Evolutionary conservation across 306 rosid species (phyloP).

Genomic region (Cucumis hystrix): DNA sequence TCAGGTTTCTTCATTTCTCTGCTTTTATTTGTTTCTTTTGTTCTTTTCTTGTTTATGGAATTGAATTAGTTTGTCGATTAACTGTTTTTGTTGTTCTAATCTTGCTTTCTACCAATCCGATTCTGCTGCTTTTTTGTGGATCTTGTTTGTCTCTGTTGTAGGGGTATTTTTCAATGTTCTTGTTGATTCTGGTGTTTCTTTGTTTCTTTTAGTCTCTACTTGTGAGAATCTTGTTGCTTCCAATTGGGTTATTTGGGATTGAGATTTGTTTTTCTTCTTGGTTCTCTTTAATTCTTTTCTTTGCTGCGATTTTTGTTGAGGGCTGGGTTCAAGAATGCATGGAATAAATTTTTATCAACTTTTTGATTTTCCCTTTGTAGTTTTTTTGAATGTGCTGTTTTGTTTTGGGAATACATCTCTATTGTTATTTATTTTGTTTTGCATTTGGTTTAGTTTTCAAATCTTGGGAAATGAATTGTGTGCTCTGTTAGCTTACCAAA

Average conservation of each 20-base stretch:
- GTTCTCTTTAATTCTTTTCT: not conserved
- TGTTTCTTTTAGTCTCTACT: not conserved
- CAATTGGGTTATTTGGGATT: not conserved
- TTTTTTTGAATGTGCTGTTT: not conserved
- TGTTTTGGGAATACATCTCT: too few species aligned
- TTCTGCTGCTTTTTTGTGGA: not conserved
- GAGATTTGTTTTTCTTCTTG: not conserved
- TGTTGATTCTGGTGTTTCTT: not conserved
- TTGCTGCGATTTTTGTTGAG: not conserved
- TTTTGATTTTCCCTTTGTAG: not conserved
- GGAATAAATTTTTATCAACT: not conserved
- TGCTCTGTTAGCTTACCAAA: not conserved
- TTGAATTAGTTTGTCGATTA: not conserved
- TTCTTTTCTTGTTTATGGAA: not conserved
- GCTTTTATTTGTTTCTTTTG: not conserved
- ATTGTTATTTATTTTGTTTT: not conserved
- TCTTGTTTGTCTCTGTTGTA: not conserved
- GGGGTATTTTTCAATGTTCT: not conserved
- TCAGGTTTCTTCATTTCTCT: constrained; percentile 2
- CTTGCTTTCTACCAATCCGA: not conserved
- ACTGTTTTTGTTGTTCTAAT: not conserved
- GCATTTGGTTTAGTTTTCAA: not conserved
- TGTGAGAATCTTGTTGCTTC: not conserved
- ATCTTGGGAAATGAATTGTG: not conserved
- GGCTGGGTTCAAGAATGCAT: not conserved